Evolutionary conservation across 257 asterid genomes (phyloP), one percentile per base, ranked within the genome.

Genomic region (Solanum chiquidenum): DNA sequence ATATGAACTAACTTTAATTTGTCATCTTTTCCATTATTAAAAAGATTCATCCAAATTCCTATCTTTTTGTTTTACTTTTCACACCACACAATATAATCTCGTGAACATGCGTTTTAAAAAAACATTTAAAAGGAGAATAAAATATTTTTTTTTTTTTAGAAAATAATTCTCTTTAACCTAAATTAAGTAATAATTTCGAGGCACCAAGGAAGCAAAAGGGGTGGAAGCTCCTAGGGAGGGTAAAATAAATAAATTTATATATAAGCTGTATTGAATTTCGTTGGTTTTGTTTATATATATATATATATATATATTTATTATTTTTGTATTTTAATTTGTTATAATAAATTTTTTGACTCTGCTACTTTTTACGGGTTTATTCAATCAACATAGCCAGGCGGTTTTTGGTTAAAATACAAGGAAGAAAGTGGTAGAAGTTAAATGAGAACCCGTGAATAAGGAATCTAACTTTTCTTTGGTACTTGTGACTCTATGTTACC

Each of bases 81-180:
- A 35, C 40, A 34, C 87, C 77, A 84, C 77, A 72, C 60, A 20
- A 55, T 71, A 29, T 4, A 2, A 74, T 71, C 85, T 76, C 88
- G 90, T 88, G 90, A 88, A 20, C 84, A 35, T 72, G 38, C 44
- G 62, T 42, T 34, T 69, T 18, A 11, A 29, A 25, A 83, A 16
- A 21, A 33, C 1, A 31, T 27, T 12, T 10, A 31, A 23, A 66
- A 69, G 2, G 12, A 8, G 5, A 12, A 37, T 31, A 23, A 52
- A 25, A 40, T 1, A 4, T 5, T 33, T 2, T 33, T 33, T 33
- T 33, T 33, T 12, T 23, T 16, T 5, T n/a, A 3, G 9, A 20
- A 6, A 14, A 64, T 58, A 84, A 2, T 60, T 52, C 23, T 31
- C 20, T 3, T 18, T 49, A 6, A 7, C 42, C 9, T 37, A 37